These are phyloP conservation scores for Colletotrichum cuscutae DNA, from an alignment of 2,329 filamentous ascomycete genomes.

Conservation along the genomic window DNA sequence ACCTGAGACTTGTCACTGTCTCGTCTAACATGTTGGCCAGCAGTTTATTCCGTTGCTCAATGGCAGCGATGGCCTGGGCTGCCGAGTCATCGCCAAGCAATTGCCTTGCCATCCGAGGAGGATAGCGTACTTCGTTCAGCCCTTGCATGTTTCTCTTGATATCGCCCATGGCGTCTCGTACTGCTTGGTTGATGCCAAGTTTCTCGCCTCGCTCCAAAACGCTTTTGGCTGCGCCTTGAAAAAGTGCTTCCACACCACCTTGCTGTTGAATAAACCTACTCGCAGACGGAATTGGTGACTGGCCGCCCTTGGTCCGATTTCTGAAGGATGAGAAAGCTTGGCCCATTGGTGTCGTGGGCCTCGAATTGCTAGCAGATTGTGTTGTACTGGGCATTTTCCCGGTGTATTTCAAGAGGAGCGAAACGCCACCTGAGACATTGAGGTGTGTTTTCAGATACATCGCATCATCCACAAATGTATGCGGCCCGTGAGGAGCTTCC, in stretches of 20 bases:
- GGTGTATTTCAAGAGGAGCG: constrained; percentile 78
- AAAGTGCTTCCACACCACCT: constrained; percentile 73
- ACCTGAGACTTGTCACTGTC: constrained; percentile 71
- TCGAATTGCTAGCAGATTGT: constrained; percentile 29
- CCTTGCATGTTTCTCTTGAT: constrained; percentile 80
- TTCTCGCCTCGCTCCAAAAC: constrained; percentile 79
- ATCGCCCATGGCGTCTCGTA: constrained; percentile 84
- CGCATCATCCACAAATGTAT: constrained; percentile 88
- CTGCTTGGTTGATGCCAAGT: constrained; percentile 82
- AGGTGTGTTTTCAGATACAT: constrained; percentile 77
- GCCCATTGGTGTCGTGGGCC: constrained; percentile 37
- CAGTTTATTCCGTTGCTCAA: constrained; percentile 74
- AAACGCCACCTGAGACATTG: constrained; percentile 67
- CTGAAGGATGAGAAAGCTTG: constrained; percentile 45
- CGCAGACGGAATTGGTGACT: constrained; percentile 59
- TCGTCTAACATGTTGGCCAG: constrained; percentile 76
- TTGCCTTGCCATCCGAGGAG: constrained; percentile 50
- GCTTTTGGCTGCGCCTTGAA: constrained; percentile 81
- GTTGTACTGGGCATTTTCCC: constrained; percentile 57
- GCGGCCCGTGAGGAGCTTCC: constrained; percentile 69
- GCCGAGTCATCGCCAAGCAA: constrained; percentile 48
- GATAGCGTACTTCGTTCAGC: constrained; percentile 66
- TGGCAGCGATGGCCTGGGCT: constrained; percentile 52
- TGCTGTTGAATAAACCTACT: constrained; percentile 64
- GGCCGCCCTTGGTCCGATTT: constrained; percentile 51